Percentiles rank a stretch among this genome's conserved stretches.
Evolutionary conservation across 768 basidiomycete genomes (phyloP).

Genomic region (Termitomyces sp.): DNA sequence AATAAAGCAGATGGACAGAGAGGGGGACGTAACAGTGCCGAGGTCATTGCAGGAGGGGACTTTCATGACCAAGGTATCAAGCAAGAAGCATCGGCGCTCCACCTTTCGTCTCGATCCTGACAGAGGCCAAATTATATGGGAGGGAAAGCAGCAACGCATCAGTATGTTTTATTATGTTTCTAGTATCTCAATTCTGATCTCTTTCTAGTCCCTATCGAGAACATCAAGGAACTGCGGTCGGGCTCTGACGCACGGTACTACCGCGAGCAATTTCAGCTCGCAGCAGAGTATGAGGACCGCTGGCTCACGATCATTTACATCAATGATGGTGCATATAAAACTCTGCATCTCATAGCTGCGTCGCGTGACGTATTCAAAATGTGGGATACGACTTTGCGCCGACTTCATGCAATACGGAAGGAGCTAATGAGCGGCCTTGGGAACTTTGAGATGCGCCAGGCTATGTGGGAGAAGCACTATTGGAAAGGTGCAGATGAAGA

Average conservation of each 20-base stretch:
- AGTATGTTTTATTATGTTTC: slow-evolving; percentile 50
- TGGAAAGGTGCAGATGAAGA: slow-evolving; percentile 73
- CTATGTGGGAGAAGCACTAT: slow-evolving; percentile 79
- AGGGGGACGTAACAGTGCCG: slow-evolving; percentile 43
- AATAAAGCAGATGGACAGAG: slow-evolving; percentile 8
- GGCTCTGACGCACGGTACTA: slow-evolving; percentile 72
- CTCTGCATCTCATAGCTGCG: slow-evolving; percentile 77
- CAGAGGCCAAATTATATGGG: slow-evolving; percentile 75
- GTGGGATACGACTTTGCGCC: slow-evolving; percentile 61
- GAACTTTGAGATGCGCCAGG: slow-evolving; percentile 62
- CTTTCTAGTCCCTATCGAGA: slow-evolving; percentile 73
- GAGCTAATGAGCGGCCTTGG: slow-evolving; percentile 74
- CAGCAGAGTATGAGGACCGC: slow-evolving; percentile 61
- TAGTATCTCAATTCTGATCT: slow-evolving; percentile 8
- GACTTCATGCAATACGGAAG: slow-evolving; percentile 62
- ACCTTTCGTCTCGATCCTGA: slow-evolving; percentile 74
- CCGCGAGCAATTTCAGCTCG: slow-evolving; percentile 68
- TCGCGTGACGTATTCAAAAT: slow-evolving; percentile 47
- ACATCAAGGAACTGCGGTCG: slow-evolving; percentile 84
- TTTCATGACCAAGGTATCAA: slow-evolving; percentile 79
- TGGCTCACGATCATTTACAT: slow-evolving; percentile 91
- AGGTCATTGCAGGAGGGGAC: slow-evolving; percentile 55
- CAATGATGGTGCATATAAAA: slow-evolving; percentile 74
- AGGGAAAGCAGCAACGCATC: slow-evolving; percentile 64
- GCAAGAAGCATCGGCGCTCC: slow-evolving; percentile 67